Conservation (phyloP, 2,329 filamentous ascomycete species). For the Mycosphaerella sp. region DNA sequence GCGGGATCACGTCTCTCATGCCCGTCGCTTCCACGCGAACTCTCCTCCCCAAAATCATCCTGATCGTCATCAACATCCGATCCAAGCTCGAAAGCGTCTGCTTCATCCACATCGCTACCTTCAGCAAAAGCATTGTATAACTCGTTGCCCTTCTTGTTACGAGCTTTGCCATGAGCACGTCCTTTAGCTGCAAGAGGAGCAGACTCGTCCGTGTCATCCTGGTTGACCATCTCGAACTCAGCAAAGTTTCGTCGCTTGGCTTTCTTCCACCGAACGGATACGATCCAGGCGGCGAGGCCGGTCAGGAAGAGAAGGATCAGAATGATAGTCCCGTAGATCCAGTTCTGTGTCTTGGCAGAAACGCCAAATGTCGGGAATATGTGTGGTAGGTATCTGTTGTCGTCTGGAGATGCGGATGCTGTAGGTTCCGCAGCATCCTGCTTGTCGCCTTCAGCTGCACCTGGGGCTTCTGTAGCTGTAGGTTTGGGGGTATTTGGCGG, state of each 20-base stretch:
- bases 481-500: slow-evolving; percentile 38
- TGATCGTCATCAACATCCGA: slow-evolving; percentile 23
- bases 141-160: slow-evolving; percentile 67
- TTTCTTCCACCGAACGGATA: slow-evolving; percentile 67
- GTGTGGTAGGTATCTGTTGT: slow-evolving; percentile 64
- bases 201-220: slow-evolving; percentile 63
- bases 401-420: slow-evolving; percentile 33
- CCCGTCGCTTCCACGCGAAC: slow-evolving; percentile 12
- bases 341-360: slow-evolving; percentile 77
- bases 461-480: slow-evolving; percentile 32
- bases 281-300: slow-evolving; percentile 66
- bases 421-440: slow-evolving; percentile 18
- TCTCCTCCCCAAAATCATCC: slow-evolving; percentile 15
- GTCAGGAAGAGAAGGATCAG: slow-evolving; percentile 79
- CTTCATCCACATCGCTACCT: slow-evolving; percentile 67
- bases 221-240: slow-evolving; percentile 88
- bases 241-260: slow-evolving; percentile 65
- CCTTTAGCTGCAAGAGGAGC: slow-evolving; percentile 13
- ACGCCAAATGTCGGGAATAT: slow-evolving; percentile 88
- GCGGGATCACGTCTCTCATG: slow-evolving; percentile 2
- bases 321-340: slow-evolving; percentile 85
- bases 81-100: slow-evolving; percentile 26
- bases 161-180: slow-evolving; percentile 39
- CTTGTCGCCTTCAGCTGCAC: slow-evolving; percentile 26
- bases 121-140: slow-evolving; percentile 97